Evolutionary conservation across 2,329 filamentous ascomycete genomes (phyloP).

Genomic region (Rhynchosporium agropyri): DNA sequence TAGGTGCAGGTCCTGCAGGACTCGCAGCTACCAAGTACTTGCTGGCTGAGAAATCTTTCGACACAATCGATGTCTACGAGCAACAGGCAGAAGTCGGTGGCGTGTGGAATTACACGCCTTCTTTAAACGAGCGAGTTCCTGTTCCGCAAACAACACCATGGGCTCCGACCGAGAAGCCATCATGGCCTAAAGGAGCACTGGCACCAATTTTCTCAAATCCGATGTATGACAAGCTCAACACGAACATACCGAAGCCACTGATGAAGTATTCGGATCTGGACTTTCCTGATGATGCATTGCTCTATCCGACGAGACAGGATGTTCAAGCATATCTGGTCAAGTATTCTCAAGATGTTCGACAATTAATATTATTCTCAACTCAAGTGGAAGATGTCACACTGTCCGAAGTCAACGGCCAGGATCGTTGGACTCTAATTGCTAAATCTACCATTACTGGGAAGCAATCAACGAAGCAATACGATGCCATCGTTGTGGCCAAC

Average conservation of each 20-base stretch:
- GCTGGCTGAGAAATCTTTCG: slow-evolving; percentile 69
- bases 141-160: slow-evolving; percentile 72
- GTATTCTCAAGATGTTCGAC: slow-evolving; percentile 66
- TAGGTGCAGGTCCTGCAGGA: slow-evolving; percentile 82
- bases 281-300: slow-evolving; percentile 64
- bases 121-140: slow-evolving; percentile 49
- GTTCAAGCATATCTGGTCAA: slow-evolving; percentile 74
- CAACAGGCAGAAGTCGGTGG: slow-evolving; percentile 78
- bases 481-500: slow-evolving; percentile 74
- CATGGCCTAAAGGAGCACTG: slow-evolving; percentile 47
- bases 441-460: slow-evolving; percentile 37
- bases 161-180: slow-evolving; percentile 63
- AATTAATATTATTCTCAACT: slow-evolving; percentile 69
- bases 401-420: slow-evolving; percentile 34
- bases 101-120: slow-evolving; percentile 76
- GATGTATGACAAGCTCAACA: slow-evolving; percentile 80
- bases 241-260: slow-evolving; percentile 79
- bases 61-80: slow-evolving; percentile 77
- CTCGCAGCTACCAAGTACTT: slow-evolving; percentile 82
- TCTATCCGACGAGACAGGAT: slow-evolving; percentile 73
- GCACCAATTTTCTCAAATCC: slow-evolving; percentile 72
- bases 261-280: slow-evolving; percentile 78
- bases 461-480: slow-evolving; percentile 48
- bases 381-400: slow-evolving; percentile 65
- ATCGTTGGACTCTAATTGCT: slow-evolving; percentile 58